A percentile compares a stretch with the other conserved stretches of the same genome.
phyloP scores from a whole-genome alignment of 345 rosid species.

The Salix suchowensis region DNA sequence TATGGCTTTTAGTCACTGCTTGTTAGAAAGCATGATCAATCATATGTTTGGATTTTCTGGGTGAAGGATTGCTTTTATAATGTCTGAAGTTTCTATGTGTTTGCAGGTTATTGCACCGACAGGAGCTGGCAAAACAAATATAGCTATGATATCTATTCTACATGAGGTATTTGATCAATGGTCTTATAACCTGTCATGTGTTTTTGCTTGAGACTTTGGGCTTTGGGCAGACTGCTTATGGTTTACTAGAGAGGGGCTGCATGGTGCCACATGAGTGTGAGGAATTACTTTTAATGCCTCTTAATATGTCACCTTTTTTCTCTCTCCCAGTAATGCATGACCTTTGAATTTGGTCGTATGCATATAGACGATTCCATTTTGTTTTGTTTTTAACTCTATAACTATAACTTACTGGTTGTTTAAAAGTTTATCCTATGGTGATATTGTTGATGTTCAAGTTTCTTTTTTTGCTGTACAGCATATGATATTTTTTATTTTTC shows the following conservation, averaged over 20 bases:
- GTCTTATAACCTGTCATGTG: not conserved
- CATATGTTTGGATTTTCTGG: not conserved
- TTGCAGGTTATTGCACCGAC: conserved; percentile 98
- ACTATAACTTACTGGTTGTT: not conserved
- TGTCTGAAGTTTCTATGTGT: conserved; percentile 15
- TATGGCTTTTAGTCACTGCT: not conserved
- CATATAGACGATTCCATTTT: not conserved
- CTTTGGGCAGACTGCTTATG: not conserved
- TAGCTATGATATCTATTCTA: conserved; percentile 88
- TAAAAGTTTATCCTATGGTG: not conserved
- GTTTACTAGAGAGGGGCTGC: not conserved
- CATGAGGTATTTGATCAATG: conserved; percentile 59
- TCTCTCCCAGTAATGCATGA: no score
- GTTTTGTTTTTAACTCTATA: not conserved
- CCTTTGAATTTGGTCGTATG: not conserved
- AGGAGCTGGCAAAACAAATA: conserved; percentile 98
- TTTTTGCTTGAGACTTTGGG: not conserved
- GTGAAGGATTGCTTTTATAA: not conserved
- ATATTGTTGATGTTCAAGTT: not conserved
- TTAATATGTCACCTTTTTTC: no score
- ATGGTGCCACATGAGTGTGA: not conserved
- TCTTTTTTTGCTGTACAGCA: no score
- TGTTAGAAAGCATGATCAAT: not conserved
- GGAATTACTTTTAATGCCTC: not conserved
- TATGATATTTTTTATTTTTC: not conserved